phyloP scores from a whole-genome alignment of 805 yeast species.

The Pichia phayaonensis region DNA sequence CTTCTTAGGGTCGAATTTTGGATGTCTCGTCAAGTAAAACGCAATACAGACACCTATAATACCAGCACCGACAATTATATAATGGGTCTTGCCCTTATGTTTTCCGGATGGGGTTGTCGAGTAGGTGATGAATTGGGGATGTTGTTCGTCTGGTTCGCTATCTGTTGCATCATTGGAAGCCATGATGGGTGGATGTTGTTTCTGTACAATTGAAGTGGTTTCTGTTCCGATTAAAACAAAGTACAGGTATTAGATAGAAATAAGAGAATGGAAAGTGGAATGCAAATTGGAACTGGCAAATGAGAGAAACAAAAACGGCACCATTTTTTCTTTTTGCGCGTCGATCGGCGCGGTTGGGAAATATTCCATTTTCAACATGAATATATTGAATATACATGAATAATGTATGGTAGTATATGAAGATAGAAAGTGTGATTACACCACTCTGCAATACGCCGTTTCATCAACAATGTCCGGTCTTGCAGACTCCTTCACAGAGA shows the following conservation, averaged over 20 bases:
- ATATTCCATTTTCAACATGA: background rate
- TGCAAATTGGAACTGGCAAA: background rate
- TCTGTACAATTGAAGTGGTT: background rate
- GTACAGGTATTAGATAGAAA: too few relatives aligned
- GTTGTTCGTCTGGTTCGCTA: conserved; percentile 11
- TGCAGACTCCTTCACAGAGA: conserved; percentile 6
- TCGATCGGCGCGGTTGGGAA: background rate
- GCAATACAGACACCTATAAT: conserved; percentile 95
- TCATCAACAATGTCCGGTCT: conserved; percentile 7
- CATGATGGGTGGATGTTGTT: background rate
- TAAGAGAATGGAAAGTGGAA: background rate
- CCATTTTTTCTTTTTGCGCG: background rate
- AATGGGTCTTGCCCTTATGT: conserved; percentile 61
- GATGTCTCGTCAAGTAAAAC: conserved; percentile 77
- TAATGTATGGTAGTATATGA: too few relatives aligned
- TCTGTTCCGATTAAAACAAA: too few relatives aligned
- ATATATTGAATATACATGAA: too few relatives aligned
- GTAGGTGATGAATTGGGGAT: conserved; percentile 25
- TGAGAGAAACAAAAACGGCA: background rate
- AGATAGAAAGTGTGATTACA: too few relatives aligned
- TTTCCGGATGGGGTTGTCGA: conserved; percentile 39
- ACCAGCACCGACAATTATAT: conserved; percentile 88
- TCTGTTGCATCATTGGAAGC: background rate
- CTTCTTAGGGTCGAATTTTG: conserved; percentile 61
- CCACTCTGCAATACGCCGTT: too few relatives aligned